Evolutionary conservation across 2,329 filamentous ascomycete species (phyloP), one percentile per base, ranked within the genome.

Genomic region (Myotisia sp.): DNA sequence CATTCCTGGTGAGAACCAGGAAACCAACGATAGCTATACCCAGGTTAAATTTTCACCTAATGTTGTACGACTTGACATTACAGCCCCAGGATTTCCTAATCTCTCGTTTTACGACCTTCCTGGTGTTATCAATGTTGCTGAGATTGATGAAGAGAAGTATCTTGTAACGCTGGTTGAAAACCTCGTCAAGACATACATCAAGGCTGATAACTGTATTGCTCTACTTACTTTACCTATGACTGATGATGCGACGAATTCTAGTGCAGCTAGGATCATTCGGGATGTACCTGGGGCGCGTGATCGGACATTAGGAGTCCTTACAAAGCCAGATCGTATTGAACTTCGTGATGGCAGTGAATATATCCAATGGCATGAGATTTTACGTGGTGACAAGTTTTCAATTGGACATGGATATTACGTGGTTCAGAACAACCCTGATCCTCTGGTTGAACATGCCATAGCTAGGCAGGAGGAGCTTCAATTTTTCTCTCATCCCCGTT

Each of bases 91-190:
- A 0, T 65, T 87, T 0, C 77, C 82, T 0, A 74, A 82, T 4
- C 52, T 93, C 0, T 83, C 78, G 0, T 92, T 93, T 46, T 87
- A 82, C 40, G 85, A 93, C 40, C 65, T 93, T 0, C 85, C 85
- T 0, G 85, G 85, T 0, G 74, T 92, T 0, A 87, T 92, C 41
- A 73, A 75, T 13, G 77, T 77, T 5, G 68, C 76, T 0, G 71
- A 74, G 2, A 64, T 74, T 5, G 68, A 69, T 5, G 63, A 71
- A 2, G 74, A 86, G 10, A 64, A 70, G 6, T 80, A 80, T 37
- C 60, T 87, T 0, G 77, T 86, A 8, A 62, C 67, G 0, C 72
- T 90, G 0, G 79, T 92, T 0, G 66, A 74, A 33, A 79, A 79
- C 12, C 51, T 93, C 0, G 75, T 83, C 0, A 66, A 63, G 2